Evolutionary conservation across 208 protist genomes (phyloP), one percentile per base, ranked within the genome.

Genomic region (Trypanosoma vivax): DNA sequence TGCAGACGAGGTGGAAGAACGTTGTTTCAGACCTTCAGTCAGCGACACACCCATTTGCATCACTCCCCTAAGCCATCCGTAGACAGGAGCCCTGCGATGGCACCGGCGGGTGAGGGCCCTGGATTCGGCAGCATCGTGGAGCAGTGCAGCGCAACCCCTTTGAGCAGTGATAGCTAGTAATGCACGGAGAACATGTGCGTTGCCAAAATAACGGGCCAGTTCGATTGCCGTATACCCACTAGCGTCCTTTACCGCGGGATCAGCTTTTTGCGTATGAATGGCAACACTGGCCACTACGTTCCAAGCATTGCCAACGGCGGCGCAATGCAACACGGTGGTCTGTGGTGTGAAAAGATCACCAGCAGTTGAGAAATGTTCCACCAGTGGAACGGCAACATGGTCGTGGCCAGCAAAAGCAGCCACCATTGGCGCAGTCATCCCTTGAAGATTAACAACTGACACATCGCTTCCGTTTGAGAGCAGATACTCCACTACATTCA

Each of bases 301-400:
- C 45, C 52, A 69, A 56, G 70, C 78, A 2, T 74, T 65, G 16
- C 85, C 85, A 11, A 79, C 34, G 42, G 85, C 85, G 21, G 75
- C 76, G 49, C 73, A 82, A 63, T 92, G 85, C 65, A 92, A 54
- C 21, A 88, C 45, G 16, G 85, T 79, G 16, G 75, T 88, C 37
- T 70, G 61, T n/a, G 59, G 33, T 1, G 62, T 65, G 16, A 70
- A 69, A 21, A 88, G 48, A 30, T 79, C 65, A 9, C 52, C 47
- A 1, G 62, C 39, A 29, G 56, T 63, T 50, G 54, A 66, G 43
- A 85, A 91, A 70, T 83, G 51, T 41, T 79, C 69, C 29, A 67
- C 74, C 27, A 92, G 41, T 10, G 76, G 66, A 18, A 65, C 21
- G 14, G 83, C 87, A 3, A 94, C 51, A 21, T 75, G 39, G 50